Conservation (phyloP, 768 basidiomycete species). For the Sporobolomyces pararoseus region DNA sequence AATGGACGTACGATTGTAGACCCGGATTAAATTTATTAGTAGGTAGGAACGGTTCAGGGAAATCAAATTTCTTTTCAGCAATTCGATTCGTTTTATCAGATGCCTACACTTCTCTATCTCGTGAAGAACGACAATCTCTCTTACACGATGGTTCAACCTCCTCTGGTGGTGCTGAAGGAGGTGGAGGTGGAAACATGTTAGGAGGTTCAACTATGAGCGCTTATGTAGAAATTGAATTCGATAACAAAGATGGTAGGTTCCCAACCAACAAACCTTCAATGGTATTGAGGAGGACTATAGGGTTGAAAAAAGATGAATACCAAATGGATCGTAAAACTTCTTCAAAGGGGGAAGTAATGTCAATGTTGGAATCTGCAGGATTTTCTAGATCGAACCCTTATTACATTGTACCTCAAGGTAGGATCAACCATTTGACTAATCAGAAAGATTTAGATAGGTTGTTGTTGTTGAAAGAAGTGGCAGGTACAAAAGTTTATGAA, state of each 20-base stretch:
- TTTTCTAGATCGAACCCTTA: conserved; percentile 99
- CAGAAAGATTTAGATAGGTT: conserved; percentile 93
- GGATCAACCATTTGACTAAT: conserved; percentile 95
- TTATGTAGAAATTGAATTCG: conserved; percentile 94
- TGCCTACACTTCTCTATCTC: conserved; percentile 90
- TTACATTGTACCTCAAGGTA: conserved; percentile 96
- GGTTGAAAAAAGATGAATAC: conserved; percentile 98
- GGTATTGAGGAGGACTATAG: conserved; percentile 86
- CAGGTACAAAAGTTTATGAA: conserved; percentile 97
- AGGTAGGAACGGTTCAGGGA: conserved; percentile 94
- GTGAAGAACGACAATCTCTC: conserved; percentile 87
- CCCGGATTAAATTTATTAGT: conserved; percentile 93
- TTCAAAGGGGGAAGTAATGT: conserved; percentile 96
- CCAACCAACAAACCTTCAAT: conserved; percentile 78
- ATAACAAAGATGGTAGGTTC: conserved; percentile 89
- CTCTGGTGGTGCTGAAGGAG: background rate
- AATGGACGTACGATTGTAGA: conserved; percentile 36
- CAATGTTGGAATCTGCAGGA: conserved; percentile 89
- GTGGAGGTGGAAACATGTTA: background rate
- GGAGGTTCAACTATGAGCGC: conserved; percentile 74
- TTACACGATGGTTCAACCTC: conserved; percentile 85
- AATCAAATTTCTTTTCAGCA: conserved; percentile 97
- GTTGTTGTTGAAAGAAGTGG: conserved; percentile 93
- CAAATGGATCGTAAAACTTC: conserved; percentile 92
- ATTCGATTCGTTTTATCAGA: conserved; percentile 97